Evolutionary conservation across 352 stramenopile species (phyloP), one percentile per base, ranked within the genome.

Genomic region (Nothophytophthora sp.): DNA sequence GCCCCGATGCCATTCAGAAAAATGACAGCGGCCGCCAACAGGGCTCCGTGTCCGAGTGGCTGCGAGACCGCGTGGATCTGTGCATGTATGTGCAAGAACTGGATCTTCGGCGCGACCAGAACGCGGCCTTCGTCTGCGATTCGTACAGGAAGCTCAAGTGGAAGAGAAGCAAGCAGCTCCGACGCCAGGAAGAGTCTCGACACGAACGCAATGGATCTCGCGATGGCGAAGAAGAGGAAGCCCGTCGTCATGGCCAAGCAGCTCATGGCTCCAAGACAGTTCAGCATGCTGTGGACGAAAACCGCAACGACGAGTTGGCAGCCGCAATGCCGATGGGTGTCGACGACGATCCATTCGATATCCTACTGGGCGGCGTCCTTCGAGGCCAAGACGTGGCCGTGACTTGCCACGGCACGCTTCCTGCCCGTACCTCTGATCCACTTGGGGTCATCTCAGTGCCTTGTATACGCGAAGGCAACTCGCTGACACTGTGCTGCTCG

Each of bases 381-480:
- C 45, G 50, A 23, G 47, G 47, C 16, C 36, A 55, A 28, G 66
- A 73, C 50, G 40, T 80, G 13, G 28, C 44, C 4, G 59, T 77
- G 23, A 54, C 48, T 25, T 70, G 67, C 16, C 38, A 24, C 30
- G 58, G 46, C 5, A 10, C 11, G 0, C 40, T 71, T 0, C 40
- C 50, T 20, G 52, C 25, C 4, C 49, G 60, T 24, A 38, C 63
- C 16, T 73, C 60, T 1, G 74, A 86, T 25, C 67, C 56, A 12
- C 44, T 76, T 1, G 68, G 66, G 19, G 60, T 50, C 20, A 55
- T 81, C 27, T 86, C 77, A 0, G 55, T 81, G 9, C 77, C 77
- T 12, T 81, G 70, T 28, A 69, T 63, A 19, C 70, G 75, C 7
- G 77, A 88, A 44, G 75, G 75, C 15, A 75, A 88, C 44, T 88